Evolutionary conservation across 768 basidiomycete genomes (phyloP), one percentile per base, ranked within the genome.

Genomic region (Tulasnella sp.): DNA sequence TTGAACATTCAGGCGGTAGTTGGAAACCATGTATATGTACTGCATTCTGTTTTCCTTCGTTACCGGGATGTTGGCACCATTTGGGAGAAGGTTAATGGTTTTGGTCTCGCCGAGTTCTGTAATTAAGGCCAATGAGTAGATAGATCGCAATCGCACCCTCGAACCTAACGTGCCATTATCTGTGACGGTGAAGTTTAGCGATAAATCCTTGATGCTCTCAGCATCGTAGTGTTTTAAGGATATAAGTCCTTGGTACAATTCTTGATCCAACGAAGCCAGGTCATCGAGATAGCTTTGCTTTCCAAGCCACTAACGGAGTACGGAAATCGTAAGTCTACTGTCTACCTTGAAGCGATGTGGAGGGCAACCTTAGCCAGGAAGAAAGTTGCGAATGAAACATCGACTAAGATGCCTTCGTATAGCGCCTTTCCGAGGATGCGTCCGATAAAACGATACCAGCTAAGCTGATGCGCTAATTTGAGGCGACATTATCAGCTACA

Each of bases 371-470:
- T 96, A 9, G 93, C 90, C 76, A 98, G 87, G 88, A 99, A 99
- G 87, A 99, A 99, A 2, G 91, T 90, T 3, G 98, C 96, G 83
- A 99, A 99, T 0, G 92, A 93, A 2, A 98, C 95, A 80, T 98
- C 95, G 20, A 97, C 91, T 9, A 99, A 86, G 70, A 99, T 98
- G 0, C 96, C 96, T 75, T 98, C 94, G 81, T 99, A 99, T 83
- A 99, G 87, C 0, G 97, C 98, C 83, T 99, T 99, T 5, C 97
- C 97, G 0, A 99, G 87, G 26, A 99, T 93, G 1, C 94, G 88
- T 0, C 98, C 98, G 79, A 98, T 92, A 84, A 97, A 96, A 1
- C 91, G 88, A 82, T 93, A 99, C 97, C 97, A 99, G 61, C 88
- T 90, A 71, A 98, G 86, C 82, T 91, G 96, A 82, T 94, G 92